phyloP scores from a whole-genome alignment of 768 basidiomycete genomes.

The Mrakia gelida region DNA sequence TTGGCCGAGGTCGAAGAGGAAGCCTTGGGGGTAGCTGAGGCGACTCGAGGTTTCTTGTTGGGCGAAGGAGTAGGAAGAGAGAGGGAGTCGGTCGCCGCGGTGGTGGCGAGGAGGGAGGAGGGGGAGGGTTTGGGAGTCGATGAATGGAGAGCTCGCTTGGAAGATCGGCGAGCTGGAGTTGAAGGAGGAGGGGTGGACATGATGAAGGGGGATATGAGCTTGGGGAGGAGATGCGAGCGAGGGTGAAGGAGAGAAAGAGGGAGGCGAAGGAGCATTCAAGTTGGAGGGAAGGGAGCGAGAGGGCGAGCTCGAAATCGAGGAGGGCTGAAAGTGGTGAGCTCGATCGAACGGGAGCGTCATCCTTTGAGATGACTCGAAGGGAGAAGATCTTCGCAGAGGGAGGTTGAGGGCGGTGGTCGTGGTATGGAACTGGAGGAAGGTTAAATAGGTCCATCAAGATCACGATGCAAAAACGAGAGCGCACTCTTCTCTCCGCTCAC shows the following conservation, averaged over 20 bases:
- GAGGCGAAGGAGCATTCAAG: background rate
- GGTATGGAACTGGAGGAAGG: too few relatives aligned
- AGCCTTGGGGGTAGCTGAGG: background rate
- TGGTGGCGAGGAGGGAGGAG: background rate
- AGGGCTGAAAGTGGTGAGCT: background rate
- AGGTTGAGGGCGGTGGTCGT: too few relatives aligned
- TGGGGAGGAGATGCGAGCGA: too few relatives aligned
- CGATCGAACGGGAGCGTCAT: background rate
- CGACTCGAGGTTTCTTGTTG: background rate
- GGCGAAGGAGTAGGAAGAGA: background rate
- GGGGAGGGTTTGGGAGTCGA: background rate
- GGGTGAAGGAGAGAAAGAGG: background rate
- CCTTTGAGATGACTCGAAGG: background rate
- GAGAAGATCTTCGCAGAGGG: too few relatives aligned
- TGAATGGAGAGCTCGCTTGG: background rate
- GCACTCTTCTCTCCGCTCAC: background rate
- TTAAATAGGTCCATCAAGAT: too few relatives aligned
- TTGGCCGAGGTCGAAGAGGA: background rate
- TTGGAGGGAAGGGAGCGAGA: background rate
- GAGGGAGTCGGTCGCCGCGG: background rate
- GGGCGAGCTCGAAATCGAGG: background rate
- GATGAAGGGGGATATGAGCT: background rate
- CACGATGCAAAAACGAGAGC: too few relatives aligned
- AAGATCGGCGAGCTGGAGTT: constrained; percentile 6
- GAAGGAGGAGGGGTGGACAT: background rate